These are phyloP conservation scores for Agrocybe pediades DNA, from an alignment of 768 basidiomycete genomes.

Conservation along the genomic window DNA sequence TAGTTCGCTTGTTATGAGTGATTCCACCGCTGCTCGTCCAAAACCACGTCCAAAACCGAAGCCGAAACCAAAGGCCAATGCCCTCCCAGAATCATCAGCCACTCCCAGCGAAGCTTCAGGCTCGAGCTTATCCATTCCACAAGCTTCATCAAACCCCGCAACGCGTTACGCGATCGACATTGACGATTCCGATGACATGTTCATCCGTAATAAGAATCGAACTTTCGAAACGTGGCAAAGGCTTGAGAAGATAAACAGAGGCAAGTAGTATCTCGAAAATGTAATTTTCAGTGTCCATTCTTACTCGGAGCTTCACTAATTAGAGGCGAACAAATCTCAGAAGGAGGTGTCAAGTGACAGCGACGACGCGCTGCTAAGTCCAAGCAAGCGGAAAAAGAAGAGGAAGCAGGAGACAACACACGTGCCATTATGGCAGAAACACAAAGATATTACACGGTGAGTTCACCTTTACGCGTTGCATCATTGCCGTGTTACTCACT, in stretches of 20 bases:
- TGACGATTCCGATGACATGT: constrained; percentile 67
- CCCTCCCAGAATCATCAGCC: constrained; percentile 9
- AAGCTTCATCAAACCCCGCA: constrained; percentile 3
- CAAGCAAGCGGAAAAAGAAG: constrained; percentile 34
- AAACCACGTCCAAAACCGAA: constrained; percentile 62
- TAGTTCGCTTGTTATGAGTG: constrained; percentile 28
- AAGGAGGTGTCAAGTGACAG: constrained; percentile 20
- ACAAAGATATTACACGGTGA: constrained; percentile 42
- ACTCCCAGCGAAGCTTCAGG: constrained; percentile 15
- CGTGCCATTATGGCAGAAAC: constrained; percentile 45
- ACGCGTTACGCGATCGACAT: constrained; percentile 27
- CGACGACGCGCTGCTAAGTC: constrained; percentile 30
- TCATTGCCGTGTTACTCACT: neutral
- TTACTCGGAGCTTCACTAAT: neutral
- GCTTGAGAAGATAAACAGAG: constrained; percentile 56
- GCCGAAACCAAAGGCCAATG: constrained; percentile 33
- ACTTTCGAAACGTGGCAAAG: constrained; percentile 59
- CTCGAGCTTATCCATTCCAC: constrained; percentile 6
- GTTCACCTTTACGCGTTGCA: constrained; percentile 6
- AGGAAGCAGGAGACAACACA: constrained; percentile 33
- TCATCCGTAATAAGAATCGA: constrained; percentile 66
- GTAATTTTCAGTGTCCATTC: neutral
- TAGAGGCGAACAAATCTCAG: constrained; percentile 16
- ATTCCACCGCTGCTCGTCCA: constrained; percentile 44
- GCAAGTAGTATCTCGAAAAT: constrained; percentile 34